phyloP scores from a whole-genome alignment of 305 asterid species.

The Plantago rigida region DNA sequence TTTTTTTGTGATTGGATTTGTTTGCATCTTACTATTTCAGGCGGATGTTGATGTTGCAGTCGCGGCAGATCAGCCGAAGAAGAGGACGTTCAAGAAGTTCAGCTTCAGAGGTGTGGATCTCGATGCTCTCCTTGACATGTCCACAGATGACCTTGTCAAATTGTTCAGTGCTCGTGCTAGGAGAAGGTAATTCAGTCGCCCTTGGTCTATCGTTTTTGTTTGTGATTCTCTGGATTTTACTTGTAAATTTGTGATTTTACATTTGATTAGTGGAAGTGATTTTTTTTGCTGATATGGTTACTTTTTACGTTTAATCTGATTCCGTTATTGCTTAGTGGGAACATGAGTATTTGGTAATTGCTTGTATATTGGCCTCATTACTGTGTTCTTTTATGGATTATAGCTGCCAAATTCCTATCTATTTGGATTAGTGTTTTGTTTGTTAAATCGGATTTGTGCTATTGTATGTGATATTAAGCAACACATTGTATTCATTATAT shows the following conservation, averaged over 20 bases:
- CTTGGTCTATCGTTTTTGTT: no score
- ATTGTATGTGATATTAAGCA: not conserved
- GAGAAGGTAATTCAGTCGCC: conserved; percentile 41
- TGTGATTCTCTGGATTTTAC: no score
- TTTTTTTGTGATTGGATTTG: not conserved
- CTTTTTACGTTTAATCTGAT: no score
- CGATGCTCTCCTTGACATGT: conserved; percentile 78
- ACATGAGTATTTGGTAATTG: no score
- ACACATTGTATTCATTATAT: not conserved
- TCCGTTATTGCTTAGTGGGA: no score
- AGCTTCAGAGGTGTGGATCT: conserved; percentile 87
- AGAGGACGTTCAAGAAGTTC: conserved; percentile 88
- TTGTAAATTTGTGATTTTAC: no score
- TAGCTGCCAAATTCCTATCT: not conserved
- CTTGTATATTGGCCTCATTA: no score
- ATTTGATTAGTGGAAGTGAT: no score
- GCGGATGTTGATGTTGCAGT: conserved; percentile 65
- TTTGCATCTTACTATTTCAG: conserved; percentile 23
- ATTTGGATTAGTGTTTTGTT: not conserved
- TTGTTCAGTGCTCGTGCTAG: conserved; percentile 68
- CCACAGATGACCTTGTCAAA: conserved; percentile 79
- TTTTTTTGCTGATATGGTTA: no score
- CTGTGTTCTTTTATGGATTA: no score
- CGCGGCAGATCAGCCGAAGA: conserved; percentile 61
- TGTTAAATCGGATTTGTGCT: not conserved